phyloP scores from a whole-genome alignment of 371 early-diverging fungal species.

The Circinella minor region DNA sequence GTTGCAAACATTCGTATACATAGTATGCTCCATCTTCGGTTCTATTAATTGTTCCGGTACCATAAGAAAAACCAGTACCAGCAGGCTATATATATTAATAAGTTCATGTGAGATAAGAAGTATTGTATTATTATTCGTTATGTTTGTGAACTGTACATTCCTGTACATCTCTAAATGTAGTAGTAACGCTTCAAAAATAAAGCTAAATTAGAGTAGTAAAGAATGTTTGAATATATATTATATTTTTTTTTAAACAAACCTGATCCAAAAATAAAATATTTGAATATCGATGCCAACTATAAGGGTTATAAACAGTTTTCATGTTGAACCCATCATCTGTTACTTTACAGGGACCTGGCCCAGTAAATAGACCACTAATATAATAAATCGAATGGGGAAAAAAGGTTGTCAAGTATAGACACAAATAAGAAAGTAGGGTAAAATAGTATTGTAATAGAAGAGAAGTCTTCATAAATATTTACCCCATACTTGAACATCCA shows the following conservation, averaged over 20 bases:
- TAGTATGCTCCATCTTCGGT: slow-evolving; percentile 51
- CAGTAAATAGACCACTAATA: slow-evolving; percentile 82
- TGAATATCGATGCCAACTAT: slow-evolving; percentile 81
- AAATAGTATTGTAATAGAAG: too few relatives aligned
- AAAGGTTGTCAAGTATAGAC: neutral
- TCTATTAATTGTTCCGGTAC: slow-evolving; percentile 50
- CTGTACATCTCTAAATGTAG: too few relatives aligned
- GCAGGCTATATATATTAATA: slow-evolving; percentile 52
- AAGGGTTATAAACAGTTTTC: slow-evolving; percentile 36
- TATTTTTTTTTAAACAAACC: too few relatives aligned
- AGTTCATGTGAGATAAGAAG: neutral
- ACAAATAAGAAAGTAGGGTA: neutral
- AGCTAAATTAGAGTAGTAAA: too few relatives aligned
- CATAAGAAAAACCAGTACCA: slow-evolving; percentile 79
- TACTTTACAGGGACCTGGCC: slow-evolving; percentile 74
- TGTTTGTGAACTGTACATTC: too few relatives aligned
- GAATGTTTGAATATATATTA: neutral
- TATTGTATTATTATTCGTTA: too few relatives aligned
- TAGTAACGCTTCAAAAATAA: too few relatives aligned
- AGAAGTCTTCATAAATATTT: neutral
- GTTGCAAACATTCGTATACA: slow-evolving; percentile 64
- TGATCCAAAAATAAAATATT: slow-evolving; percentile 88
- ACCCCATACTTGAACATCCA: slow-evolving; percentile 76
- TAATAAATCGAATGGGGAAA: neutral
- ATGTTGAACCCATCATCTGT: slow-evolving; percentile 49